These are phyloP conservation scores for Alternaria metachromatica DNA, from an alignment of 2,329 filamentous ascomycete genomes.

Conservation along the genomic window DNA sequence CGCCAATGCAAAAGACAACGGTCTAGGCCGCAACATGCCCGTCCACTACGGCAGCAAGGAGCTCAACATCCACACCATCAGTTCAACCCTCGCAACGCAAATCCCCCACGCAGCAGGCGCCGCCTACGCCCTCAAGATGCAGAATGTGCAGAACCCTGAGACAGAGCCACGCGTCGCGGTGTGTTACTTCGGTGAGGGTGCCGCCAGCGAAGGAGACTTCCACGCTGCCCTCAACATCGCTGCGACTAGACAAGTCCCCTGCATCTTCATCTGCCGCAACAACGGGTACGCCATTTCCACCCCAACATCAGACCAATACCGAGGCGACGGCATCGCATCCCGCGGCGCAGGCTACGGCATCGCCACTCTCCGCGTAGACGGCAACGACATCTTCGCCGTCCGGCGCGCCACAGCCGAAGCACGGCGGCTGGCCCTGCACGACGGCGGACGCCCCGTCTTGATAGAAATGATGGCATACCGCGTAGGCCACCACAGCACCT, in stretches of 20 bases:
- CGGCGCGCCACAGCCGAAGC: constrained; percentile 80
- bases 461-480: constrained; percentile 98
- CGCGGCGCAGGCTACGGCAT: constrained; percentile 92
- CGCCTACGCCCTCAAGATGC: constrained; percentile 85
- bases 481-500: constrained; percentile 96
- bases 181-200: constrained; percentile 90
- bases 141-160: constrained; percentile 74
- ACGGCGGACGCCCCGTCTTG: constrained; percentile 82
- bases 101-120: constrained; percentile 87
- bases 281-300: constrained; percentile 93
- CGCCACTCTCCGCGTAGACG: constrained; percentile 88
- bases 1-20: constrained; percentile 80
- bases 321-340: constrained; percentile 88
- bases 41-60: constrained; percentile 90
- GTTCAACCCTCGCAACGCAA: constrained; percentile 85
- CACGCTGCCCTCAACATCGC: constrained; percentile 91
- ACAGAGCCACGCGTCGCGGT: constrained; percentile 68
- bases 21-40: constrained; percentile 92
- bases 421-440: constrained; percentile 75
- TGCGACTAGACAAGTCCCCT: constrained; percentile 84
- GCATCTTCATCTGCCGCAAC: constrained; percentile 90
- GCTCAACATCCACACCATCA: constrained; percentile 87
- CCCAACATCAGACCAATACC: constrained; percentile 87
- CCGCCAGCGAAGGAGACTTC: constrained; percentile 90
- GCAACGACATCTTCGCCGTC: constrained; percentile 93